Evolutionary conservation across 2,329 filamentous ascomycete genomes (phyloP).

Genomic region (Kalmusia sp.): DNA sequence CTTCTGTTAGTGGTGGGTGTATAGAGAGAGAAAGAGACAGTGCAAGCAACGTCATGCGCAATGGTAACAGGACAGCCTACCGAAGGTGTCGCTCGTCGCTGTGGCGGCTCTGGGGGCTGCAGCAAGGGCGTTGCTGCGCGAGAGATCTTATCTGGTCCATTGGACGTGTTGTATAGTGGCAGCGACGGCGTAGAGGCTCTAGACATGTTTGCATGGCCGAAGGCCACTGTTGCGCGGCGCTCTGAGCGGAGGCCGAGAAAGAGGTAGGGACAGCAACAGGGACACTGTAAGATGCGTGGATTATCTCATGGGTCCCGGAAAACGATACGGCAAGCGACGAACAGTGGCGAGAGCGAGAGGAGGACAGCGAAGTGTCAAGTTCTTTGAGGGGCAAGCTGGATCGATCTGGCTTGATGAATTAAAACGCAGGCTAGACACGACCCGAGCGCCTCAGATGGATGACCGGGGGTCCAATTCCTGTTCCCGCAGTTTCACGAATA

Average conservation of each 20-base stretch:
- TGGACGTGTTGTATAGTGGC: slow-evolving; percentile 61
- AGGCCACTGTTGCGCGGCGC: slow-evolving; percentile 36
- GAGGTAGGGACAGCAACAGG: slow-evolving; percentile 17
- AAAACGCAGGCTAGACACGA: slow-evolving; percentile 16
- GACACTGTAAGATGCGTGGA: slow-evolving; percentile 8
- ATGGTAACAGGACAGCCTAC: slow-evolving; percentile 24
- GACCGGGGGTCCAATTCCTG: slow-evolving; percentile 2
- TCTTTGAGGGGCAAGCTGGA: slow-evolving; percentile 7
- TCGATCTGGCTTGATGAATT: slow-evolving; percentile 10
- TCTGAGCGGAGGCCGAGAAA: slow-evolving; percentile 37
- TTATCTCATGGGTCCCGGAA: slow-evolving; percentile 33
- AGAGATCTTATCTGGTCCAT: slow-evolving; percentile 33
- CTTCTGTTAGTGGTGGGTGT: slow-evolving; percentile 14
- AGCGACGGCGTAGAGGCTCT: slow-evolving; percentile 65
- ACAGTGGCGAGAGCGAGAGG: background rate
- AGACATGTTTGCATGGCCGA: slow-evolving; percentile 67
- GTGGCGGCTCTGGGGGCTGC: slow-evolving; percentile 33
- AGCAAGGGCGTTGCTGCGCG: slow-evolving; percentile 39
- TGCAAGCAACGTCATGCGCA: background rate
- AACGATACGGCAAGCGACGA: background rate
- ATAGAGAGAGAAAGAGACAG: no score
- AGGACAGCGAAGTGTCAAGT: background rate
- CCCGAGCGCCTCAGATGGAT: slow-evolving; percentile 15
- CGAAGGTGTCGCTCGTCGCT: slow-evolving; percentile 37
- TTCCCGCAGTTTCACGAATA: slow-evolving; percentile 8